A percentile compares a stretch with the other conserved stretches of the same genome.
These are phyloP conservation scores for Raphanus raphanistrum DNA, from an alignment of 345 rosid genomes.

Conservation along the genomic window DNA sequence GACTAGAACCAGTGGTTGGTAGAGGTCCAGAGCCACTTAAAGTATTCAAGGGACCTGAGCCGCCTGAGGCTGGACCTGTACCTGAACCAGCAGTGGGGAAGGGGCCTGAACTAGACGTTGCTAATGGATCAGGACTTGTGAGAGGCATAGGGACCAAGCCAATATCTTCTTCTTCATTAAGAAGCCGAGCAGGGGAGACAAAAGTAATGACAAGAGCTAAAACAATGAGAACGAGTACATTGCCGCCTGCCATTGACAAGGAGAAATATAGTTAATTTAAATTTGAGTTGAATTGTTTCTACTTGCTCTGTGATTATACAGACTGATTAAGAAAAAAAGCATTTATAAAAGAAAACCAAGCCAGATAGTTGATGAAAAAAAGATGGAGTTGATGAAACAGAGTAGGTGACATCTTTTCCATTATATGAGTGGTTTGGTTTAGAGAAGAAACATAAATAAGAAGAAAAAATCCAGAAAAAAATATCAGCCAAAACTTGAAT, in stretches of 20 bases:
- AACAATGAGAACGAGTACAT: conserved; percentile 28
- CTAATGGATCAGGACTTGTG: conserved; percentile 25
- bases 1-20: conserved; percentile 28
- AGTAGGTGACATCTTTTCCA: conserved; percentile 37
- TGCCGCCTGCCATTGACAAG: conserved; percentile 38
- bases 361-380: not conserved
- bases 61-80: conserved; percentile 14
- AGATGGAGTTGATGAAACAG: conserved; percentile 45
- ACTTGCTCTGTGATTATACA: conserved; percentile 16
- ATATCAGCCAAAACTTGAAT: conserved; percentile 1
- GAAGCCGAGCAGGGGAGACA: conserved; percentile 39
- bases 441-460: conserved; percentile 10
- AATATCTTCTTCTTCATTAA: conserved; percentile 43
- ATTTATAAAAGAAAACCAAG: conserved; percentile 10
- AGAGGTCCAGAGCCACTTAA: conserved; percentile 23
- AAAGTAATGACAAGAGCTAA: conserved; percentile 38
- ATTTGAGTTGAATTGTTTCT: conserved; percentile 6
- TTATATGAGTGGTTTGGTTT: conserved; percentile 41
- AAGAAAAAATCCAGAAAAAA: not conserved
- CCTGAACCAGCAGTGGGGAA: conserved; percentile 28
- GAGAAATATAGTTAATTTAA: conserved; percentile 10
- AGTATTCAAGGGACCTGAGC: conserved; percentile 21
- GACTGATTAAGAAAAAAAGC: not conserved
- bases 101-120: conserved; percentile 29
- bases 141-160: conserved; percentile 37